Conservation (phyloP, 495 filamentous ascomycete genomes). For the Viridothelium virens region DNA sequence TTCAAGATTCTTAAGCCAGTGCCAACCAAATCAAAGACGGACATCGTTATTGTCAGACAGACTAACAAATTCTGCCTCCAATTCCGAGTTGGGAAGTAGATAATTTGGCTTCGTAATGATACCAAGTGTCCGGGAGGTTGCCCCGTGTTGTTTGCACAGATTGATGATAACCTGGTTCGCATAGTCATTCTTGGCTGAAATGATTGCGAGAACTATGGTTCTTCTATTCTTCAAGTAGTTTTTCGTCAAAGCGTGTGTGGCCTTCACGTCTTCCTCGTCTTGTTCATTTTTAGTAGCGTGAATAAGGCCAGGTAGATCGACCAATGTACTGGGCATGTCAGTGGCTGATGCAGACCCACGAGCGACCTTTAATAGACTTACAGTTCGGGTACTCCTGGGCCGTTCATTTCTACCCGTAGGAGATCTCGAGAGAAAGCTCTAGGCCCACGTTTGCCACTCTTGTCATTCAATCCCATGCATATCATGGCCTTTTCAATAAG, state of each 20-base stretch:
- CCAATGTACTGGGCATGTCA: conserved; percentile 14
- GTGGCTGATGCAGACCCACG: neutral
- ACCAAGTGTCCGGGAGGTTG: conserved; percentile 44
- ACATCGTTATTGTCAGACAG: conserved; percentile 25
- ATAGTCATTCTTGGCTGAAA: conserved; percentile 47
- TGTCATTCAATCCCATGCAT: conserved; percentile 14
- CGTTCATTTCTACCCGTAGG: conserved; percentile 16
- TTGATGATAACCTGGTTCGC: conserved; percentile 45
- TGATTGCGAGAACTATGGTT: conserved; percentile 57
- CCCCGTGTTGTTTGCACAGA: conserved; percentile 39
- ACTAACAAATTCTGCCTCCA: conserved; percentile 20
- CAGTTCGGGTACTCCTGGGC: conserved; percentile 16
- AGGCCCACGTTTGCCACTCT: neutral
- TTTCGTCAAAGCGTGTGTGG: conserved; percentile 19
- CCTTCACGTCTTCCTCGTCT: conserved; percentile 20
- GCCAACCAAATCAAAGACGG: conserved; percentile 29
- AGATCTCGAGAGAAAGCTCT: conserved; percentile 16
- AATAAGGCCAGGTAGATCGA: conserved; percentile 30
- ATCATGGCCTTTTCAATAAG: conserved; percentile 15
- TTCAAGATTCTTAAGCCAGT: conserved; percentile 27
- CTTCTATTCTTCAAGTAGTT: conserved; percentile 31
- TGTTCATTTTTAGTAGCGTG: conserved; percentile 17
- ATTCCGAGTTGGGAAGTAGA: conserved; percentile 22
- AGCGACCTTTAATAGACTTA: neutral
- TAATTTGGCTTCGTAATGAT: conserved; percentile 46